Base-by-base conservation (phyloP, 2,329 filamentous ascomycete species). In the Botrytis medusae region DNA sequence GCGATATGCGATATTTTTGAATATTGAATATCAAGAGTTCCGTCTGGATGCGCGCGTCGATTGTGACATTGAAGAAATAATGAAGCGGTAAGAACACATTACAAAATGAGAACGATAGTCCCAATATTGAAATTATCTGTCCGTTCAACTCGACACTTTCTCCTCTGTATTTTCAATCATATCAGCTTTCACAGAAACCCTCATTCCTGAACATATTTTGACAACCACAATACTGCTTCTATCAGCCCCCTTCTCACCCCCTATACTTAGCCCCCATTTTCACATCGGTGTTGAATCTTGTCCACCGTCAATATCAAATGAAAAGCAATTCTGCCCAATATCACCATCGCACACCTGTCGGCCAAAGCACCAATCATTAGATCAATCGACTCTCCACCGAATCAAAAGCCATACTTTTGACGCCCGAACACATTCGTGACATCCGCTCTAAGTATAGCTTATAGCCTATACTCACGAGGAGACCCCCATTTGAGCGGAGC, bases 401-500 rank as follows among this genome's bases (percentile, higher is more conserved):
- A 69, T 72, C 54, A 70, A 34, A 72, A 48, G 46, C 22, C n/a
- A 37, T 71, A 7, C n/a, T 70, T 63, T 73, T 73, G 57, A 69
- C 71, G 71, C 71, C 71, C 68, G 51, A 62, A 34, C 61, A 70
- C 63, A 59, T 77, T 72, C n/a, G 74, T 72, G 75, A 74, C 73
- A 74, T 73, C 68, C 64, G 69, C 61, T 74, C 77, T 79, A 78
- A 79, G 77, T 75, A 77, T 79, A 69, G 65, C 65, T 25, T 42
- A 68, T 42, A 78, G 75, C 74, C 74, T 65, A 72, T 74, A 71
- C 70, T 71, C 72, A 70, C 74, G 59, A 74, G 40, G 48, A 25
- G 67, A 48, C 59, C 69, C 65, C 46, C 46, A 37, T 72, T 65
- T 32, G 25, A 54, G 42, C n/a, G 9, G 51, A 64, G 40, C 77